Percentiles rank a stretch among this genome's conserved stretches.
Evolutionary conservation across 495 filamentous ascomycete species (phyloP).

Genomic region (Penicillium herquei): DNA sequence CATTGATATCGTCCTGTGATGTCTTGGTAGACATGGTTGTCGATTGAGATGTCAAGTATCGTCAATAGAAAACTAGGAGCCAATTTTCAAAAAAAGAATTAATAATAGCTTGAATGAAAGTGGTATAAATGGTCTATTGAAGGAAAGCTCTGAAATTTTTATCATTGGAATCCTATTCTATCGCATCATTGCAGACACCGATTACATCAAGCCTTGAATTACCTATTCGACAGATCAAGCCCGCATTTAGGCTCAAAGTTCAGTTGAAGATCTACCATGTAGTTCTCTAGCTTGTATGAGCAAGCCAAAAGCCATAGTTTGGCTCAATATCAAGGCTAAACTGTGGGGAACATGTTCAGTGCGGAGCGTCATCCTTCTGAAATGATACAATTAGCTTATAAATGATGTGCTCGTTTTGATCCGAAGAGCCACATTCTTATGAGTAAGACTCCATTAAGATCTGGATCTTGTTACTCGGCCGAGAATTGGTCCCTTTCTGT

Average conservation of each 20-base stretch:
- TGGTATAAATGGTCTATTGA: neutral
- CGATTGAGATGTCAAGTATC: neutral
- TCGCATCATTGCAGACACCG: conserved; percentile 1
- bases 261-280: neutral
- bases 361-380: neutral
- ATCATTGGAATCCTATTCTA: neutral
- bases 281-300: no score
- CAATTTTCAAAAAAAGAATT: no score
- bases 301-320: neutral
- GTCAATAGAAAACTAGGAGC: neutral
- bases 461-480: neutral
- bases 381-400: conserved; percentile 4
- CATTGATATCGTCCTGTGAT: conserved; percentile 6
- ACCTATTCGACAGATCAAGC: no score
- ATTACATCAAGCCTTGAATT: neutral
- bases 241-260: neutral
- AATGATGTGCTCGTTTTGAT: neutral
- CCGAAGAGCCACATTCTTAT: neutral
- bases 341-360: neutral
- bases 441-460: neutral
- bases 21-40: conserved; percentile 8
- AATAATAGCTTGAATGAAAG: no score
- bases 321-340: neutral
- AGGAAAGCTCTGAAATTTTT: neutral
- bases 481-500: neutral